These are phyloP conservation scores for Debaryomyces nepalensis DNA, from an alignment of 1,139 yeast genomes.

Conservation along the genomic window DNA sequence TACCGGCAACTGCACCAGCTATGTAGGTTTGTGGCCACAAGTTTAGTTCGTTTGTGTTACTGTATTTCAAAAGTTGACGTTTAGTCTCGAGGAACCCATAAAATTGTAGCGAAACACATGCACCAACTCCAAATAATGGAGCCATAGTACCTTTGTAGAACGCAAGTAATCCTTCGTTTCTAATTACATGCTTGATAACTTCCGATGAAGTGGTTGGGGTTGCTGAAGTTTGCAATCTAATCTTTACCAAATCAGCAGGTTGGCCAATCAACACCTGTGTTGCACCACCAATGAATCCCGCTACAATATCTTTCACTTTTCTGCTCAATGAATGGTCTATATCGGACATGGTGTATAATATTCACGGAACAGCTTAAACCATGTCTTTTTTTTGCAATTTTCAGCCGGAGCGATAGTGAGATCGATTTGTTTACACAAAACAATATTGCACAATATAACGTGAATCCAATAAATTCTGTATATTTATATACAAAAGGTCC, in stretches of 20 bases:
- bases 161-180: constrained; percentile 66
- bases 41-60: constrained; percentile 40
- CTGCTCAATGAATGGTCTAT: constrained; percentile 57
- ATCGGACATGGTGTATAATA: constrained; percentile 5
- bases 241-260: constrained; percentile 73
- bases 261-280: constrained; percentile 78
- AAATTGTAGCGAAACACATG: constrained; percentile 74
- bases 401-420: constrained; percentile 1
- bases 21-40: constrained; percentile 66
- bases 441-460: constrained; percentile 15
- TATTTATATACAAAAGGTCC: constrained; percentile 7
- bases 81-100: constrained; percentile 80
- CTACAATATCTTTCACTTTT: constrained; percentile 63
- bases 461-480: constrained; percentile 10
- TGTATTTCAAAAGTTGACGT: constrained; percentile 50
- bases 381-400: constrained; percentile 6
- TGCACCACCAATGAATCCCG: constrained; percentile 58
- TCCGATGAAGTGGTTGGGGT: constrained; percentile 44
- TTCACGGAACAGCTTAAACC: too few species aligned
- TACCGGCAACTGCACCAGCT: constrained; percentile 81
- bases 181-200: constrained; percentile 57
- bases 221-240: constrained; percentile 60
- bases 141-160: constrained; percentile 58
- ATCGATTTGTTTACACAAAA: constrained; percentile 10
- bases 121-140: constrained; percentile 64